A percentile compares a stretch with the other conserved stretches of the same genome.
Conservation (phyloP, 1,284 basidiomycete genomes). For the Quambalaria eucalypti region DNA sequence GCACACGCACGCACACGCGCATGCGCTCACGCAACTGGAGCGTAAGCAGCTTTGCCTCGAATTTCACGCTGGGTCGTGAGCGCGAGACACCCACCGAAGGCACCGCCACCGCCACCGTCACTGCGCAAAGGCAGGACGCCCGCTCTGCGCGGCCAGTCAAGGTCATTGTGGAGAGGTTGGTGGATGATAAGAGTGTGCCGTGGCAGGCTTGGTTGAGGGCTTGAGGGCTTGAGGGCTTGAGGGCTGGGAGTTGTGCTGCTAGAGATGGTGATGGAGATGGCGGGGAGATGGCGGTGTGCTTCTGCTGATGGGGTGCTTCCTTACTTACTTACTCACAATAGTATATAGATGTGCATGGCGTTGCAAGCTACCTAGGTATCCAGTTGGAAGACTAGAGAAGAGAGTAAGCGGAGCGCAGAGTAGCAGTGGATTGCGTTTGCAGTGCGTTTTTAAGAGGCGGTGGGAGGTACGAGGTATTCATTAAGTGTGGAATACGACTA, state of each 20-base stretch:
- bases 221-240: not conserved
- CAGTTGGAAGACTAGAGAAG: too few species aligned
- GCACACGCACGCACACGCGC: not conserved
- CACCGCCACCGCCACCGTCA: not conserved
- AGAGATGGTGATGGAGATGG: not conserved
- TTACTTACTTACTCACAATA: too few species aligned
- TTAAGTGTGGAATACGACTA: too few species aligned
- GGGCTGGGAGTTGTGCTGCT: not conserved
- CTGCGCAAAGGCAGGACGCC: not conserved
- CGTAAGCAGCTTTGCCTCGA: not conserved
- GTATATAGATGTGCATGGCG: too few species aligned
- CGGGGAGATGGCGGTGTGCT: not conserved
- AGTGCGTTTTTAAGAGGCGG: too few species aligned
- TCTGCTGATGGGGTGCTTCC: not conserved
- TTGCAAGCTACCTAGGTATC: too few species aligned
- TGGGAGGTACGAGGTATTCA: too few species aligned
- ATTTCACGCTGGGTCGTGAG: too few species aligned
- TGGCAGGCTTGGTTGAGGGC: slow-evolving; percentile 9
- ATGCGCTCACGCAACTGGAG: not conserved
- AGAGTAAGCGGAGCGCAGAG: too few species aligned
- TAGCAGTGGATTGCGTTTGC: too few species aligned
- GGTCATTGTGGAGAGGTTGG: slow-evolving; percentile 18
- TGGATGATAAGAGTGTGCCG: slow-evolving; percentile 19
- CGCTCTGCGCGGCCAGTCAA: slow-evolving; percentile 7
- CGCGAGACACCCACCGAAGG: too few species aligned